Percentiles rank a stretch among this genome's conserved stretches.
Evolutionary conservation across 805 yeast species (phyloP).

Genomic region (Pichia exigua): DNA sequence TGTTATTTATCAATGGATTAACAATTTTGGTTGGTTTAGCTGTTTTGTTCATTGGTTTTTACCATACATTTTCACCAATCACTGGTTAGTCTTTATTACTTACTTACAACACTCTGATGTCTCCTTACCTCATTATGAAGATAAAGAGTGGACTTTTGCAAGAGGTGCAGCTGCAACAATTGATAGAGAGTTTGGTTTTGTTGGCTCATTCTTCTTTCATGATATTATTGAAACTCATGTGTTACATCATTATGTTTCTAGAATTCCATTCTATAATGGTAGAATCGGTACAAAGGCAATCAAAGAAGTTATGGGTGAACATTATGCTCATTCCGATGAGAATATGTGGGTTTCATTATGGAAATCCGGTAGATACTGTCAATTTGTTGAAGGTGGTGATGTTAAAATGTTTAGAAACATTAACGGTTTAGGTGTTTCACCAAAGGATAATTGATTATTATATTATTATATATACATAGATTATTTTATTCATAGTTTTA

Average conservation of each 20-base stretch:
- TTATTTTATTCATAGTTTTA: neutral
- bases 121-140: slow-evolving; percentile 70
- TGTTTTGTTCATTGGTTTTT: slow-evolving; percentile 62
- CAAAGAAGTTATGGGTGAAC: slow-evolving; percentile 78
- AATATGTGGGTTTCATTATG: slow-evolving; percentile 67
- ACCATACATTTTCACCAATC: slow-evolving; percentile 77
- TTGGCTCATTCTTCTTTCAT: slow-evolving; percentile 74
- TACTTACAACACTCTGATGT: slow-evolving; percentile 80
- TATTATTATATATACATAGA: neutral
- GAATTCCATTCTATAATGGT: slow-evolving; percentile 87
- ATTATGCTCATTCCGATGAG: slow-evolving; percentile 59
- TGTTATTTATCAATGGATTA: slow-evolving; percentile 52
- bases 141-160: slow-evolving; percentile 73
- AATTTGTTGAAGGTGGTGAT: slow-evolving; percentile 64
- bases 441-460: slow-evolving; percentile 6
- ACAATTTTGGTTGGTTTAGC: slow-evolving; percentile 55
- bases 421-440: slow-evolving; percentile 48
- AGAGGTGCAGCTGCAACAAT: slow-evolving; percentile 88
- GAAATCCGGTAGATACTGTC: slow-evolving; percentile 57
- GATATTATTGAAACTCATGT: slow-evolving; percentile 90
- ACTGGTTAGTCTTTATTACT: slow-evolving; percentile 85
- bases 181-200: slow-evolving; percentile 75
- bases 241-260: slow-evolving; percentile 72
- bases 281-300: slow-evolving; percentile 72
- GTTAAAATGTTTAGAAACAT: slow-evolving; percentile 68